Percentiles rank a stretch among this genome's conserved stretches.
Conservation (phyloP, 2,329 filamentous ascomycete genomes). For the Teratosphaeria nubilosa region DNA sequence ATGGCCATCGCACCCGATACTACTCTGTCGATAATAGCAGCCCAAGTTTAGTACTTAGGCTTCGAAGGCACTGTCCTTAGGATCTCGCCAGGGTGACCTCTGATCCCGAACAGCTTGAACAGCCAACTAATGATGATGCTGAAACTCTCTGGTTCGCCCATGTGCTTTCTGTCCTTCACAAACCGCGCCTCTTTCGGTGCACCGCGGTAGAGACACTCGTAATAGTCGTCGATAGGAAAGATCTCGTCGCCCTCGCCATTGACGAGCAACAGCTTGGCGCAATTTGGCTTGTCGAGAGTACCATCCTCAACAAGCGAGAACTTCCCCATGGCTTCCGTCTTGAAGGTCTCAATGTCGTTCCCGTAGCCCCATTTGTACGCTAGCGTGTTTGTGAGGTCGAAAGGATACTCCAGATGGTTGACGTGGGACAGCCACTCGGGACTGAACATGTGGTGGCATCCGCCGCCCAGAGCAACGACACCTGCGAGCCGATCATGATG, state of each 20-base stretch:
- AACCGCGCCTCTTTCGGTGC: conserved; percentile 43
- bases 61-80: conserved; percentile 39
- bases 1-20: too few relatives aligned
- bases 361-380: conserved; percentile 40
- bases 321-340: conserved; percentile 40
- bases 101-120: conserved; percentile 37
- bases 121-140: conserved; percentile 40
- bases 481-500: conserved; percentile 43
- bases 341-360: conserved; percentile 35
- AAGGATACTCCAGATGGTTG: conserved; percentile 50
- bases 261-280: conserved; percentile 43
- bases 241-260: conserved; percentile 52
- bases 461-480: conserved; percentile 45
- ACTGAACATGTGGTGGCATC: conserved; percentile 50
- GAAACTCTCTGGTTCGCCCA: conserved; percentile 42
- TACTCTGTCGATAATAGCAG: not conserved
- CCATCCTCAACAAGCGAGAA: conserved; percentile 48
- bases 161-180: conserved; percentile 36
- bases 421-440: conserved; percentile 44
- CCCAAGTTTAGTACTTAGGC: conserved; percentile 28
- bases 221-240: conserved; percentile 52
- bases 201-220: conserved; percentile 44
- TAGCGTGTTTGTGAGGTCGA: conserved; percentile 44
- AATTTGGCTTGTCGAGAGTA: conserved; percentile 41
- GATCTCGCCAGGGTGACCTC: conserved; percentile 33